A percentile compares a stretch with the other conserved stretches of the same genome.
phyloP scores from a whole-genome alignment of 345 rosid genomes.

The Lumnitzera racemosa region DNA sequence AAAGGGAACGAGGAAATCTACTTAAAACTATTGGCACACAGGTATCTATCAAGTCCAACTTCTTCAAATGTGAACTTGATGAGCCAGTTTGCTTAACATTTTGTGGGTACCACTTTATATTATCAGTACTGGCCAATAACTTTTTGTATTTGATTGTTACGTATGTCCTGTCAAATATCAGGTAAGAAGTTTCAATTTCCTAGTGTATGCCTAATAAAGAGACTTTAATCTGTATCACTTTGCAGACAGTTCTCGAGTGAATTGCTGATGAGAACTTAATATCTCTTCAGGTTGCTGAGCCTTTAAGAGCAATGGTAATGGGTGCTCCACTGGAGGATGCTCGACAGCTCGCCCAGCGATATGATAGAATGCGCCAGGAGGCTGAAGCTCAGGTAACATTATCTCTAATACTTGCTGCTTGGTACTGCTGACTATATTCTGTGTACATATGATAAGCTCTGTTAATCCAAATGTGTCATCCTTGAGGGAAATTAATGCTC shows the following conservation, averaged over 20 bases:
- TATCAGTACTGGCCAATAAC: no score
- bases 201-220: no score
- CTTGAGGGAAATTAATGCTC: no score
- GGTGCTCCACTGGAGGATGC: conserved; percentile 98
- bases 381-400: conserved; percentile 84
- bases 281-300: conserved; percentile 76
- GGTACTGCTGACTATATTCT: no score
- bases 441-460: no score
- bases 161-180: no score
- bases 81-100: no score
- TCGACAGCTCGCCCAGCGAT: conserved; percentile 94
- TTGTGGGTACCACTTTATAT: no score
- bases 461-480: no score
- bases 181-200: no score
- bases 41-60: conserved; percentile 25
- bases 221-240: no score
- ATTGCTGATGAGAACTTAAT: not conserved
- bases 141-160: no score
- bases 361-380: conserved; percentile 93
- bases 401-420: conserved; percentile 1
- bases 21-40: conserved; percentile 89
- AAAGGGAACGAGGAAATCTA: conserved; percentile 84
- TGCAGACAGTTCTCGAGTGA: not conserved
- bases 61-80: not conserved
- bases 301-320: conserved; percentile 94